These are phyloP conservation scores for Lojkania enalia DNA, from an alignment of 2,329 filamentous ascomycete genomes.

Conservation along the genomic window DNA sequence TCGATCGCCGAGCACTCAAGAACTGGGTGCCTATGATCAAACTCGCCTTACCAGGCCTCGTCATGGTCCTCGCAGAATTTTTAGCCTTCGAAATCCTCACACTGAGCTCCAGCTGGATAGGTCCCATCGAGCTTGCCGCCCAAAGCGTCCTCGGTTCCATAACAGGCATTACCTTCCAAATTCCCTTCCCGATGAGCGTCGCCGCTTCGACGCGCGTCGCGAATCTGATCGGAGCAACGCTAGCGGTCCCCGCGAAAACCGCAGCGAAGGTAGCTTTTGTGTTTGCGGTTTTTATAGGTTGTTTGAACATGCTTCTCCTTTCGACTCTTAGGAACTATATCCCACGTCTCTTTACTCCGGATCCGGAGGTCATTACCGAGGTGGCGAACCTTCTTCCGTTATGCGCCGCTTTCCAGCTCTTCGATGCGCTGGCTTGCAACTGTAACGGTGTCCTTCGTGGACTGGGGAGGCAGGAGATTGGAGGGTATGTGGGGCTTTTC, in stretches of 20 bases:
- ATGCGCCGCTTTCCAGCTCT: slow-evolving; percentile 85
- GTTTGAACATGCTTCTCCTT: slow-evolving; percentile 76
- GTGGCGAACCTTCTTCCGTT: slow-evolving; percentile 72
- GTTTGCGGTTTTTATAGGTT: slow-evolving; percentile 69
- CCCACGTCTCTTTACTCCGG: slow-evolving; percentile 72
- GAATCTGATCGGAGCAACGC: slow-evolving; percentile 85
- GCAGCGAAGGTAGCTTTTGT: slow-evolving; percentile 76
- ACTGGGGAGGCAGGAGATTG: slow-evolving; percentile 84
- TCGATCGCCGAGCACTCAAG: slow-evolving; percentile 67
- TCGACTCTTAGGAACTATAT: slow-evolving; percentile 71
- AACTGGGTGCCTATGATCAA: slow-evolving; percentile 87
- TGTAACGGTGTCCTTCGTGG: slow-evolving; percentile 86
- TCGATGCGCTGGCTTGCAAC: slow-evolving; percentile 77
- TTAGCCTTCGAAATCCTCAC: slow-evolving; percentile 91
- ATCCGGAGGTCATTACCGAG: slow-evolving; percentile 67
- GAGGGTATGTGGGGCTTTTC: slow-evolving; percentile 84
- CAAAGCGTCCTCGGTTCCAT: slow-evolving; percentile 84
- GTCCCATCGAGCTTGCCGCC: slow-evolving; percentile 78
- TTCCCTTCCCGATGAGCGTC: slow-evolving; percentile 89
- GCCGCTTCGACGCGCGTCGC: slow-evolving; percentile 86
- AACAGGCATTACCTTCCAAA: slow-evolving; percentile 80
- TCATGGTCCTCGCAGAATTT: slow-evolving; percentile 95
- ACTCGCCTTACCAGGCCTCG: slow-evolving; percentile 82
- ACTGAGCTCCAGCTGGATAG: slow-evolving; percentile 77
- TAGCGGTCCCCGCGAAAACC: slow-evolving; percentile 78